Percentiles rank a stretch among this genome's conserved stretches.
Evolutionary conservation across 2,329 filamentous ascomycete genomes (phyloP).

Genomic region (Verticillium albo-atrum): DNA sequence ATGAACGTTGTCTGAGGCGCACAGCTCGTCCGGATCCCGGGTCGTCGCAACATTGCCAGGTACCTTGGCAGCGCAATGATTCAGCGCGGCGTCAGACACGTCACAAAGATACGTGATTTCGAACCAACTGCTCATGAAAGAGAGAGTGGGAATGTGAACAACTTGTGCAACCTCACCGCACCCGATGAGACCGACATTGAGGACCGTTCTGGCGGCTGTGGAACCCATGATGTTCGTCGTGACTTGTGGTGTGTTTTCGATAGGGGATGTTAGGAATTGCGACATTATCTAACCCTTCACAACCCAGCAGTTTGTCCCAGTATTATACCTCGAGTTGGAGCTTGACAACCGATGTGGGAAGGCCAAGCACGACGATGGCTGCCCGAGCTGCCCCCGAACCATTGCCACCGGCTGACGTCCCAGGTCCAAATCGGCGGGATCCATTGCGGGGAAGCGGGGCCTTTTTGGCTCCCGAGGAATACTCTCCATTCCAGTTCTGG

Average conservation of each 20-base stretch:
- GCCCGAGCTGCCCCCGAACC: background rate
- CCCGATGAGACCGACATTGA: conserved; percentile 2
- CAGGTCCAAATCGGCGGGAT: background rate
- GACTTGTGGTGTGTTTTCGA: too few relatives aligned
- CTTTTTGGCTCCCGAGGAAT: background rate
- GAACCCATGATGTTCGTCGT: background rate
- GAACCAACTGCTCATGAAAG: conserved; percentile 1
- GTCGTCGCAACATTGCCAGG: conserved; percentile 19
- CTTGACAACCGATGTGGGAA: background rate
- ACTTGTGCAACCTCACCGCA: conserved; percentile 5
- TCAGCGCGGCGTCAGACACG: background rate
- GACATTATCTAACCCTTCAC: background rate
- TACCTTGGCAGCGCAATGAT: conserved; percentile 19
- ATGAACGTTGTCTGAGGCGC: conserved; percentile 32
- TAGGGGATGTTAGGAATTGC: background rate
- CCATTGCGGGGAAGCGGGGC: background rate
- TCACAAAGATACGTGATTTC: conserved; percentile 2
- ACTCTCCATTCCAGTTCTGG: too few relatives aligned
- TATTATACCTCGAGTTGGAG: background rate
- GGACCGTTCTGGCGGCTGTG: background rate
- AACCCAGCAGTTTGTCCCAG: too few relatives aligned
- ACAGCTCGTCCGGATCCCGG: conserved; percentile 29
- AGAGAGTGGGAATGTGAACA: conserved; percentile 3
- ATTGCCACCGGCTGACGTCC: background rate
- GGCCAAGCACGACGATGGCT: background rate